phyloP scores from a whole-genome alignment of 192 early-diverging fungal species.

The Diversispora epigaea region DNA sequence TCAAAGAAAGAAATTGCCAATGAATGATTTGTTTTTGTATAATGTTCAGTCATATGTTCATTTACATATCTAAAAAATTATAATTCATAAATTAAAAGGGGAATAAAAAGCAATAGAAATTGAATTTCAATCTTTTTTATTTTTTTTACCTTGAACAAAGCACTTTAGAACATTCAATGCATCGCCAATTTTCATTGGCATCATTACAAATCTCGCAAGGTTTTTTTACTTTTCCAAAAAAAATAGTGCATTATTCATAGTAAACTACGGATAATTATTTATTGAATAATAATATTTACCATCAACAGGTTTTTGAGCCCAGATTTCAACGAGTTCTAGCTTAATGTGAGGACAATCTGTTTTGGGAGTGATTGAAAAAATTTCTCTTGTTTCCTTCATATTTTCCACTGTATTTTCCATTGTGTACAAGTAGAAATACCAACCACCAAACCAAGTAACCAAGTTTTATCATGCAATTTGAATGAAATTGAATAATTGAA shows the following conservation, averaged over 20 bases:
- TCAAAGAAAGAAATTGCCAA: constrained; percentile 21
- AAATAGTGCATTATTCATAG: neutral
- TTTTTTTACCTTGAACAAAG: constrained; percentile 5
- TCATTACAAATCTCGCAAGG: neutral
- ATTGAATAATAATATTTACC: neutral
- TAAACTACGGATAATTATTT: neutral
- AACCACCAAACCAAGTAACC: too few relatives aligned
- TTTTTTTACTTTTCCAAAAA: neutral
- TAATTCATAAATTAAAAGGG: neutral
- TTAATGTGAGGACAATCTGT: constrained; percentile 8
- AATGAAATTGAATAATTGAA: too few relatives aligned
- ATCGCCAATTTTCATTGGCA: constrained; percentile 13
- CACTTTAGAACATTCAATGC: constrained; percentile 6
- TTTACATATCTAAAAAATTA: constrained; percentile 16
- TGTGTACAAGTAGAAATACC: too few relatives aligned
- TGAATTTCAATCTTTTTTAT: neutral
- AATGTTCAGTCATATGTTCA: constrained; percentile 8
- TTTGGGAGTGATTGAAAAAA: neutral
- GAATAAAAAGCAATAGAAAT: neutral
- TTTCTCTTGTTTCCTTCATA: too few relatives aligned
- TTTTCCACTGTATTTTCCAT: too few relatives aligned
- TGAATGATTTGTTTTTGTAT: neutral
- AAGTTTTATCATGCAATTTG: too few relatives aligned
- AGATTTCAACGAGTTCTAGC: neutral
- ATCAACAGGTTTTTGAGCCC: neutral